phyloP scores from a whole-genome alignment of 1,284 basidiomycete genomes.

The Ganoderma sp. region DNA sequence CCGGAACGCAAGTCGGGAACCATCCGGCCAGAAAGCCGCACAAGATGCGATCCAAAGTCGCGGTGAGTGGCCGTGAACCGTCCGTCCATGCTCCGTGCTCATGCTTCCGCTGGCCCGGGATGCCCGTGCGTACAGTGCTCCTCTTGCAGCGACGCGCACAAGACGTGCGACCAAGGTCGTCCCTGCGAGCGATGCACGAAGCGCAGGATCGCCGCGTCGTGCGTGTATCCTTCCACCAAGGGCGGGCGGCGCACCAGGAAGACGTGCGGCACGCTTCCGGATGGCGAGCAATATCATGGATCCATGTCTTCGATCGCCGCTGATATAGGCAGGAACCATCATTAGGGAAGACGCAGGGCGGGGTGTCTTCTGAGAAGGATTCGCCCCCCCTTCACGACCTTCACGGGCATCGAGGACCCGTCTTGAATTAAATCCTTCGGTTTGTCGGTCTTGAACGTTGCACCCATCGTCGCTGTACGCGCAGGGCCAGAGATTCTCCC shows the following conservation, averaged over 20 bases:
- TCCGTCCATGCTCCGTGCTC: no score
- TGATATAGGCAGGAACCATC: background rate
- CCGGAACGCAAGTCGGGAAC: background rate
- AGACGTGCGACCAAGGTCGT: background rate
- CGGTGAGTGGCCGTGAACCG: background rate
- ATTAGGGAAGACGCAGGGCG: background rate
- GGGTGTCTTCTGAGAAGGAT: background rate
- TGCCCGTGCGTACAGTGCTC: background rate
- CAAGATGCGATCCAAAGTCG: background rate
- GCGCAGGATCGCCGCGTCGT: background rate
- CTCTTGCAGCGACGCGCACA: constrained; percentile 2
- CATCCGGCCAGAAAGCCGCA: background rate
- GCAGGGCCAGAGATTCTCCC: no score
- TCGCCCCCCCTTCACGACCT: no score
- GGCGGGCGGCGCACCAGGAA: background rate
- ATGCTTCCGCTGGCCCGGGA: no score
- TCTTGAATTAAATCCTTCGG: no score
- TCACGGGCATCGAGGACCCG: no score
- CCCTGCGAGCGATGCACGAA: background rate
- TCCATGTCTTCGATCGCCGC: background rate
- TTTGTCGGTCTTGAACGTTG: no score
- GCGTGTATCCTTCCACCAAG: constrained; percentile 26
- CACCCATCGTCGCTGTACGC: no score
- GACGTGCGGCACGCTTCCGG: background rate
- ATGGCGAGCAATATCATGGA: background rate